Conservation (phyloP, 2,329 filamentous ascomycete species). For the Trichothecium sympodiale region DNA sequence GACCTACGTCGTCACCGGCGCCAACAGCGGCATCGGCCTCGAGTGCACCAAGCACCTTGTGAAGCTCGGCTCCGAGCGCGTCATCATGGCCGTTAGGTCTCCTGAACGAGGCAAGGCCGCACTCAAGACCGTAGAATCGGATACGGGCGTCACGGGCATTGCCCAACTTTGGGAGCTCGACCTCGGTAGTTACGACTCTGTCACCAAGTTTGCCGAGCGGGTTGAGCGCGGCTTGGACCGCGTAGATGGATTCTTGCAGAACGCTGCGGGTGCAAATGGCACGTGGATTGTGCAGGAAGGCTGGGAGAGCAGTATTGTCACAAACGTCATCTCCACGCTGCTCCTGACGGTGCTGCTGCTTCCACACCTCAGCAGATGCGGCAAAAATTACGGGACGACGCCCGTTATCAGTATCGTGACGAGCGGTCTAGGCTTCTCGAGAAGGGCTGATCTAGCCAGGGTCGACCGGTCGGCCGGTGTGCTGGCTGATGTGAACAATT, state of each 20-base stretch:
- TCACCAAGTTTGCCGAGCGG: slow-evolving; percentile 2
- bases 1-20: slow-evolving; percentile 20
- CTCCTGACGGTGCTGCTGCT: slow-evolving; percentile 31
- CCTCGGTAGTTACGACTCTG: slow-evolving; percentile 12
- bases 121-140: background rate
- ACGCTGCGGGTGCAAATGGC: slow-evolving; percentile 1
- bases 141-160: slow-evolving; percentile 2
- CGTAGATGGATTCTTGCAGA: slow-evolving; percentile 4
- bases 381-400: slow-evolving; percentile 16
- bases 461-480: slow-evolving; percentile 1
- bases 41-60: slow-evolving; percentile 23
- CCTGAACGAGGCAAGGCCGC: slow-evolving; percentile 4
- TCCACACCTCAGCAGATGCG: slow-evolving; percentile 26
- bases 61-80: slow-evolving; percentile 13
- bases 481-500: slow-evolving; percentile 3
- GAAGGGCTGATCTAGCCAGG: slow-evolving; percentile 1
- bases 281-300: slow-evolving; percentile 2
- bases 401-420: slow-evolving; percentile 27
- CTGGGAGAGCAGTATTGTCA: slow-evolving; percentile 3
- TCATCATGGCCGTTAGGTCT: slow-evolving; percentile 21
- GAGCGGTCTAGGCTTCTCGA: slow-evolving; percentile 19
- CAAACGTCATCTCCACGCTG: slow-evolving; percentile 21
- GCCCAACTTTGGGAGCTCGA: slow-evolving; percentile 30
- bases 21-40: slow-evolving; percentile 21
- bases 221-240: background rate